A percentile compares a stretch with the other conserved stretches of the same genome.
Conservation (phyloP, 768 basidiomycete genomes). For the Tephrocybe rancida region DNA sequence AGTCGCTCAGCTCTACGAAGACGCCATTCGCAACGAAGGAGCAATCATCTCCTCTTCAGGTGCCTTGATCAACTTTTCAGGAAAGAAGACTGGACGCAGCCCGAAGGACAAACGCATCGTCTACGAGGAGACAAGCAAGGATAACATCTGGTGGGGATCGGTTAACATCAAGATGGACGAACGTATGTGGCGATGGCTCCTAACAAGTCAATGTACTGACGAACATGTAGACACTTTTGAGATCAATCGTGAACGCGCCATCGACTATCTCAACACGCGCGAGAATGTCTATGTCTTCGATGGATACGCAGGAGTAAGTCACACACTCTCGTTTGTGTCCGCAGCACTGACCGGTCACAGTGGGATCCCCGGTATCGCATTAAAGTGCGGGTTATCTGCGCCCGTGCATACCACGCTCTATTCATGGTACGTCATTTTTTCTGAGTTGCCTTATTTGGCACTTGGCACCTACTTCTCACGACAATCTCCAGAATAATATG, state of each 20-base stretch:
- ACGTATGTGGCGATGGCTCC: constrained; percentile 51
- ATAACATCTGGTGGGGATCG: constrained; percentile 99
- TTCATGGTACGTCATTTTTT: constrained; percentile 83
- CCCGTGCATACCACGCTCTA: constrained; percentile 96
- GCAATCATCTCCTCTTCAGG: constrained; percentile 97
- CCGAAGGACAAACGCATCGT: constrained; percentile 99
- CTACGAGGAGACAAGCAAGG: constrained; percentile 94
- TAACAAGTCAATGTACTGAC: background rate
- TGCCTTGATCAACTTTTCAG: constrained; percentile 99
- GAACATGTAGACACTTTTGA: constrained; percentile 86
- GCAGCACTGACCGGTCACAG: constrained; percentile 34
- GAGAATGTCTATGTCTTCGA: constrained; percentile 99
- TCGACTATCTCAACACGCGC: constrained; percentile 98
- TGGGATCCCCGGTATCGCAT: constrained; percentile 99
- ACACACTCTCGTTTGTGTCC: constrained; percentile 5
- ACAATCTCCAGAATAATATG: constrained; percentile 87
- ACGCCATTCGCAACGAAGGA: constrained; percentile 97
- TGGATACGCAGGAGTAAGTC: constrained; percentile 83
- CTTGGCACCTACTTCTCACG: constrained; percentile 14
- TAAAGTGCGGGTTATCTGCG: constrained; percentile 99
- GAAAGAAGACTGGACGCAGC: constrained; percentile 97
- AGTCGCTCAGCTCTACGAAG: constrained; percentile 91
- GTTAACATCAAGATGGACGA: constrained; percentile 99
- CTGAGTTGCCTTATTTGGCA: constrained; percentile 10
- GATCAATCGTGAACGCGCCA: constrained; percentile 98